A percentile compares a stretch with the other conserved stretches of the same genome.
These are phyloP conservation scores for Seiridium cupressi DNA, from an alignment of 2,329 filamentous ascomycete species.

Conservation along the genomic window DNA sequence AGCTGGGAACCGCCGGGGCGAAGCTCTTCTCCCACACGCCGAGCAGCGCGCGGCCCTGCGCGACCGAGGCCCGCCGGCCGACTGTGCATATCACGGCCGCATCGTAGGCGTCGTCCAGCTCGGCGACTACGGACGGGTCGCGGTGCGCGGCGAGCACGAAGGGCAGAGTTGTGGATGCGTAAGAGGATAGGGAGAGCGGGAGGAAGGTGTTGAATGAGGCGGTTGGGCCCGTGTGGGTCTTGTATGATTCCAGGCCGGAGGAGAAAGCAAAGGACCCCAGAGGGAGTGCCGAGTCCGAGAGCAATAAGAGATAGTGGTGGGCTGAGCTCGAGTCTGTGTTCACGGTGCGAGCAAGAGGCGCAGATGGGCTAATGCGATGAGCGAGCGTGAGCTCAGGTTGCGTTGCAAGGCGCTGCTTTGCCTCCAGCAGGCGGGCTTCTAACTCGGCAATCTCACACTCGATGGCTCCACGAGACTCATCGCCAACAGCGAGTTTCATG, in stretches of 20 bases:
- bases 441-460: slow-evolving; percentile 58
- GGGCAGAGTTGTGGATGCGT: slow-evolving; percentile 70
- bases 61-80: slow-evolving; percentile 69
- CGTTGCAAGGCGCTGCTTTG: slow-evolving; percentile 26
- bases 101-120: slow-evolving; percentile 73
- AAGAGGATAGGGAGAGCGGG: slow-evolving; percentile 65
- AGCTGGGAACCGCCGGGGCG: slow-evolving; percentile 3
- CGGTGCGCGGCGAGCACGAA: slow-evolving; percentile 70
- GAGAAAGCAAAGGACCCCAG: slow-evolving; percentile 87
- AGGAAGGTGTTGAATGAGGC: slow-evolving; percentile 65
- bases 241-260: slow-evolving; percentile 78
- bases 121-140: slow-evolving; percentile 45
- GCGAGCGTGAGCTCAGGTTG: slow-evolving; percentile 6
- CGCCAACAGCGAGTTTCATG: slow-evolving; percentile 24
- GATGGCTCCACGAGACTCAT: slow-evolving; percentile 22
- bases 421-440: slow-evolving; percentile 48
- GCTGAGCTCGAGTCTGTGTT: slow-evolving; percentile 13
- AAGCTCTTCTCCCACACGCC: slow-evolving; percentile 76
- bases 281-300: slow-evolving; percentile 78
- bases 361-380: slow-evolving; percentile 8
- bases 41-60: slow-evolving; percentile 73
- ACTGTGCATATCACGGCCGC: slow-evolving; percentile 78
- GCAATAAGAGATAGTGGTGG: slow-evolving; percentile 70
- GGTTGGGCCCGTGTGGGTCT: slow-evolving; percentile 59
- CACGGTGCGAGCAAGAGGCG: slow-evolving; percentile 8